These are phyloP conservation scores for Nadsonia starkeyi-henricii DNA, from an alignment of 1,139 yeast genomes.

Conservation along the genomic window DNA sequence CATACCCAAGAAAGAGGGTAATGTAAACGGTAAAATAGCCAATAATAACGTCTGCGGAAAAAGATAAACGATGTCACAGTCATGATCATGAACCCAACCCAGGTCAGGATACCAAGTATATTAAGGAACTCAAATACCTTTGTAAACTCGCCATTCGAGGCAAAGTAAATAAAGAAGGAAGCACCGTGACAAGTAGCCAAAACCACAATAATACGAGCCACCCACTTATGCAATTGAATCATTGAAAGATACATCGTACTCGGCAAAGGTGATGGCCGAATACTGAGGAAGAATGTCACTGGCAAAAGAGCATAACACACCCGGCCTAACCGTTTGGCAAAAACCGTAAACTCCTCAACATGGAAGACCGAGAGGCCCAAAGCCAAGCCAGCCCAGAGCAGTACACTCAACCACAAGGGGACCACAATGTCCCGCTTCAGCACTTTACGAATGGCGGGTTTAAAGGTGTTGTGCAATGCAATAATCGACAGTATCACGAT, in stretches of 20 bases:
- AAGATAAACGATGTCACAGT: slow-evolving; percentile 41
- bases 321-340: slow-evolving; percentile 33
- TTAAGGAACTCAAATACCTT: slow-evolving; percentile 38
- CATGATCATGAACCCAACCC: slow-evolving; percentile 31
- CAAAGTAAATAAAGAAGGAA: slow-evolving; percentile 41
- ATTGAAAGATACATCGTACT: slow-evolving; percentile 42
- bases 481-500: slow-evolving; percentile 17
- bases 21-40: slow-evolving; percentile 51
- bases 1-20: slow-evolving; percentile 53
- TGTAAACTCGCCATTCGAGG: slow-evolving; percentile 21
- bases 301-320: slow-evolving; percentile 55
- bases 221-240: slow-evolving; percentile 64
- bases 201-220: slow-evolving; percentile 48
- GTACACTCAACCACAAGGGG: slow-evolving; percentile 23
- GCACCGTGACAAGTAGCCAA: slow-evolving; percentile 42
- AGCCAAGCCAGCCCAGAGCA: slow-evolving; percentile 25
- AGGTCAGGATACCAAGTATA: slow-evolving; percentile 46
- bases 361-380: slow-evolving; percentile 12
- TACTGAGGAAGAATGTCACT: slow-evolving; percentile 42
- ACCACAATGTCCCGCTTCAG: slow-evolving; percentile 13
- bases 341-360: slow-evolving; percentile 11
- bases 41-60: slow-evolving; percentile 42
- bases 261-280: slow-evolving; percentile 48
- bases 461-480: slow-evolving; percentile 17
- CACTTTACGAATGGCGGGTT: slow-evolving; percentile 19